phyloP scores from a whole-genome alignment of 2,329 filamentous ascomycete species.

The Lecanicillium sp. region DNA sequence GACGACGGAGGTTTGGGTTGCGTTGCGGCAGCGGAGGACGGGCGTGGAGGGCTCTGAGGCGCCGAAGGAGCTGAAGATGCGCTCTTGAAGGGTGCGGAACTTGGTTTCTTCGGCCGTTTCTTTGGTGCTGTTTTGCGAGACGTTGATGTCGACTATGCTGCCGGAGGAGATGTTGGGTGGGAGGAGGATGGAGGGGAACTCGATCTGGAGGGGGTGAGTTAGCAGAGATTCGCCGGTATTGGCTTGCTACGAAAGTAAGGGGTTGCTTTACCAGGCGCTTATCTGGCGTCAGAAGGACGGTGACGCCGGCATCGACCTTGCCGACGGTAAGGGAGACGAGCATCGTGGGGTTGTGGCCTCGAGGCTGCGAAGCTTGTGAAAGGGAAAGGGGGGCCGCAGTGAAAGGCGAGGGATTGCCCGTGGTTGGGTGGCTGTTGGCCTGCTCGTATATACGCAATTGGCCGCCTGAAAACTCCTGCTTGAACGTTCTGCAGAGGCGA shows the following conservation, averaged over 20 bases:
- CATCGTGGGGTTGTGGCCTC: conserved; percentile 47
- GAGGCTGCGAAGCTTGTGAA: too few species aligned
- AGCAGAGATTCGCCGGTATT: conserved; percentile 7
- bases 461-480: too few species aligned
- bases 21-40: conserved; percentile 84
- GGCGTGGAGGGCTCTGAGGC: conserved; percentile 68
- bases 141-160: conserved; percentile 96
- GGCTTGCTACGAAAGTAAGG: not conserved
- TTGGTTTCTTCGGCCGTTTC: conserved; percentile 66
- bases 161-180: conserved; percentile 92
- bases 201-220: conserved; percentile 56
- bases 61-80: conserved; percentile 82
- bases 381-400: too few species aligned
- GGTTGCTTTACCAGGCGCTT: conserved; percentile 68
- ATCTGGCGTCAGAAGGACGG: conserved; percentile 91
- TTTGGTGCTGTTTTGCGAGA: conserved; percentile 74
- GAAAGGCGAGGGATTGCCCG: too few species aligned
- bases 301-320: conserved; percentile 98
- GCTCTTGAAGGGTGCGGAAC: conserved; percentile 80
- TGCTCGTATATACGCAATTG: too few species aligned
- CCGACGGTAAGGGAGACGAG: conserved; percentile 95
- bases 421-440: too few species aligned
- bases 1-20: conserved; percentile 95
- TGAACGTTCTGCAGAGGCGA: too few species aligned
- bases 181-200: conserved; percentile 95